Evolutionary conservation across 1,284 basidiomycete genomes (phyloP), one percentile per base, ranked within the genome.

Genomic region (Pseudozyma tsukubaensis): DNA sequence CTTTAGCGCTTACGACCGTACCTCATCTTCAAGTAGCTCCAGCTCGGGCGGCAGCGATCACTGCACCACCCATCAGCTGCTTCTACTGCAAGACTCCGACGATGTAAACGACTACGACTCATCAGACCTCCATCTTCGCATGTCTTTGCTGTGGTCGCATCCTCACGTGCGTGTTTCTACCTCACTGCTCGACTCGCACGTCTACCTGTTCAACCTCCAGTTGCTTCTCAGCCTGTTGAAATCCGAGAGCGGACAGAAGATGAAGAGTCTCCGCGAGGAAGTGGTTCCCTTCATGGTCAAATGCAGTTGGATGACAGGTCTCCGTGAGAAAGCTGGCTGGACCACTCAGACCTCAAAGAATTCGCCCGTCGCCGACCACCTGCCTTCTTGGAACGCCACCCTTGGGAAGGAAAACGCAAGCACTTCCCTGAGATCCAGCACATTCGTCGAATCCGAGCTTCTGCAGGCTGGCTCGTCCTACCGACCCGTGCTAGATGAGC

Each of bases 231-330:
- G 72, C 42, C 72, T 84, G 7, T 63, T 82, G 35, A 45, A 21
- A 5, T 68, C 66, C 12, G 66, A 82, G 13, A 49, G 37, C 44
- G 72, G 78, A 32, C 65, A 62, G 14, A 76, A 71, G 50, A 77
- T 83, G 61, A 83, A 81, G 57, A 75, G 72, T 34, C 69, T 83
- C 16, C 66, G 78, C 19, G 81, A 79, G 47, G 77, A 83, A 48
- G 73, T 83, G 11, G 68, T 83, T 19, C 82, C 82, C 12, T 80
- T 82, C 55, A 61, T 83, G 50, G 72, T 75, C 55, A 82, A 82
- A 48, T 80, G 78, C 56, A 59, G 74, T 54, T 83, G 81, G 81
- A 80, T 80, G 70, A 58, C 58, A 12, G 77, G 76, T 4, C 75
- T 83, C 21, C 59, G 62, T 34, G 69, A 77, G 18, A 83, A 83